Evolutionary conservation across 2,329 filamentous ascomycete genomes (phyloP).

Genomic region (Epichloe scottii): DNA sequence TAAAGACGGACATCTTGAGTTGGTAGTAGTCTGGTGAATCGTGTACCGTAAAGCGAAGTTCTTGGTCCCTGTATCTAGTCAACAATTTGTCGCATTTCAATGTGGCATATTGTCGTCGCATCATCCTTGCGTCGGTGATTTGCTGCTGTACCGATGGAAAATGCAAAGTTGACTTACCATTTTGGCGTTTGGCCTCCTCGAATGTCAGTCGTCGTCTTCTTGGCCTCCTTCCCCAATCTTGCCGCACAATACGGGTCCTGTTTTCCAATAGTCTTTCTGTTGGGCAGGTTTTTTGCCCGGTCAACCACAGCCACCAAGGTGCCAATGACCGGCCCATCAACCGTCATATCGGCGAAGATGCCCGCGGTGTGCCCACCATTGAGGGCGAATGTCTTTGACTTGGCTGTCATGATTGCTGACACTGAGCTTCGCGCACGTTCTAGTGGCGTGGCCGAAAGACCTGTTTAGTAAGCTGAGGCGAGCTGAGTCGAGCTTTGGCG

Average conservation of each 20-base stretch:
- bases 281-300: conserved; percentile 91
- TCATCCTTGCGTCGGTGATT: background rate
- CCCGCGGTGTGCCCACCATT: conserved; percentile 71
- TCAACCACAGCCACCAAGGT: conserved; percentile 88
- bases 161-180: conserved; percentile 50
- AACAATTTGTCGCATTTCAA: background rate
- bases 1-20: conserved; percentile 91
- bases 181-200: conserved; percentile 88
- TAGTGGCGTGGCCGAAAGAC: background rate
- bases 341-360: conserved; percentile 86
- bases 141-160: background rate
- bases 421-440: background rate
- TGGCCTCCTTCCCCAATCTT: conserved; percentile 87
- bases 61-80: conserved; percentile 66
- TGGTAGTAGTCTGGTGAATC: conserved; percentile 94
- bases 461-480: conserved; percentile 2
- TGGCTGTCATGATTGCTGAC: conserved; percentile 33
- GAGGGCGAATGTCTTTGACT: conserved; percentile 41
- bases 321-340: conserved; percentile 87
- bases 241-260: conserved; percentile 97
- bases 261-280: conserved; percentile 94
- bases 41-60: conserved; percentile 90
- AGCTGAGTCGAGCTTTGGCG: conserved; percentile 1
- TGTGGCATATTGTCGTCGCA: background rate
- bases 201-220: conserved; percentile 90